phyloP scores from a whole-genome alignment of 495 filamentous ascomycete genomes.

The Melanomma pulvis-pyrius region DNA sequence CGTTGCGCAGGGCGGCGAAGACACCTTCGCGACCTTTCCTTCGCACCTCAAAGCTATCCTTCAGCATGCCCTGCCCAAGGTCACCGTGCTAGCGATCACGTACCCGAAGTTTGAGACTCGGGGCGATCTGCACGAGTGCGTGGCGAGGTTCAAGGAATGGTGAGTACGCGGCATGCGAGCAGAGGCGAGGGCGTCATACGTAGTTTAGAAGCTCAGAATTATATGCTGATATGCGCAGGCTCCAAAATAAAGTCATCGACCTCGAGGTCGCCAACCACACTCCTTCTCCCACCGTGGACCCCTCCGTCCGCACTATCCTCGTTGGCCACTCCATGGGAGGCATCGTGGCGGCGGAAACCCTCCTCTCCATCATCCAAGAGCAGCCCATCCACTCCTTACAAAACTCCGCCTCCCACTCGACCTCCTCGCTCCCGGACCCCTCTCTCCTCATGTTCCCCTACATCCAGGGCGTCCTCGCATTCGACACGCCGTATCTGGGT shows the following conservation, averaged over 20 bases:
- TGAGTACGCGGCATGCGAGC: constrained; percentile 40
- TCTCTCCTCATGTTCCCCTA: constrained; percentile 65
- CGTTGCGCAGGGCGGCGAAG: constrained; percentile 70
- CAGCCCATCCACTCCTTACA: constrained; percentile 58
- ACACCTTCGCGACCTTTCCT: constrained; percentile 82
- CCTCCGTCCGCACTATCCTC: constrained; percentile 80
- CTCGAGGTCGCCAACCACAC: constrained; percentile 84
- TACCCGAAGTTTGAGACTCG: constrained; percentile 94
- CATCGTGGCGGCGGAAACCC: constrained; percentile 88
- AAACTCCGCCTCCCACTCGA: constrained; percentile 24
- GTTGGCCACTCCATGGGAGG: constrained; percentile 95
- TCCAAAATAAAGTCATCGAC: constrained; percentile 90
- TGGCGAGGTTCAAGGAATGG: constrained; percentile 85
- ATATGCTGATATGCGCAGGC: constrained; percentile 55
- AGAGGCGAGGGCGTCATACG: not conserved
- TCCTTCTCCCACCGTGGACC: constrained; percentile 83
- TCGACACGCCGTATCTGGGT: constrained; percentile 93
- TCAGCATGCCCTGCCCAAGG: constrained; percentile 69
- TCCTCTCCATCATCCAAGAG: constrained; percentile 70
- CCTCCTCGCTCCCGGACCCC: constrained; percentile 39
- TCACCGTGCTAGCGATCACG: constrained; percentile 68
- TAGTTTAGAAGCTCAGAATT: not conserved
- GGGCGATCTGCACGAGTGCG: constrained; percentile 81
- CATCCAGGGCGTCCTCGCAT: constrained; percentile 85
- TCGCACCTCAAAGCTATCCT: constrained; percentile 72